Conservation (phyloP, 768 basidiomycete genomes). For the Mycena leptocephala region DNA sequence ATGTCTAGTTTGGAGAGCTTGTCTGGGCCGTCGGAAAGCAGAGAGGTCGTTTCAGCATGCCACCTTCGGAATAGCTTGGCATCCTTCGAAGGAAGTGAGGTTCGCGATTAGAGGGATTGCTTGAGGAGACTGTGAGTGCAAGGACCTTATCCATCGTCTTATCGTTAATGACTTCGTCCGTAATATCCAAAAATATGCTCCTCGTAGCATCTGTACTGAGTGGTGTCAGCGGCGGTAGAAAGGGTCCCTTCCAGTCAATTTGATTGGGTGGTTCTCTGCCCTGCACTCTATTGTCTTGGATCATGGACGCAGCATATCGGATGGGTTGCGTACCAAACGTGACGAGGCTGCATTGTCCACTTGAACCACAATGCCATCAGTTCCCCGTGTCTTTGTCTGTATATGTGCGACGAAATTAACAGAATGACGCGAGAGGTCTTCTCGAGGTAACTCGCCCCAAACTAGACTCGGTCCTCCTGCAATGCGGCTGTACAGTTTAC, state of each 20-base stretch:
- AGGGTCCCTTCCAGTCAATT: background rate
- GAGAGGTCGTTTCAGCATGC: background rate
- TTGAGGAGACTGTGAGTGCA: background rate
- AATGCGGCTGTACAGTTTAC: background rate
- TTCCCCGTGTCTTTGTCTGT: background rate
- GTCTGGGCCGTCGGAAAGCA: slow-evolving; percentile 7
- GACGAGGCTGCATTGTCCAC: background rate
- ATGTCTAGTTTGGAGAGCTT: slow-evolving; percentile 1
- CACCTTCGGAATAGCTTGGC: background rate
- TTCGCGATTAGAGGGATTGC: slow-evolving; percentile 15
- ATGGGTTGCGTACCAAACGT: background rate
- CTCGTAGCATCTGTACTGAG: background rate
- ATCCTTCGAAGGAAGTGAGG: slow-evolving; percentile 2
- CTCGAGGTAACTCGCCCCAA: background rate
- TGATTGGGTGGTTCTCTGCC: background rate
- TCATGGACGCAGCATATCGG: background rate
- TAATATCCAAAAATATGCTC: slow-evolving; percentile 1
- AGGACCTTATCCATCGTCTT: background rate
- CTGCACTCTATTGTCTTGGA: background rate
- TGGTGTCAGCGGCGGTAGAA: background rate
- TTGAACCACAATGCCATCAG: background rate
- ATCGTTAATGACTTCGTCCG: background rate
- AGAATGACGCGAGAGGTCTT: too few relatives aligned
- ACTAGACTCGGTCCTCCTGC: background rate
- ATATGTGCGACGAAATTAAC: background rate